Percentiles rank a stretch among this genome's conserved stretches.
Evolutionary conservation across 2,329 filamentous ascomycete genomes (phyloP).

Genomic region (Paecilomyces variotii): DNA sequence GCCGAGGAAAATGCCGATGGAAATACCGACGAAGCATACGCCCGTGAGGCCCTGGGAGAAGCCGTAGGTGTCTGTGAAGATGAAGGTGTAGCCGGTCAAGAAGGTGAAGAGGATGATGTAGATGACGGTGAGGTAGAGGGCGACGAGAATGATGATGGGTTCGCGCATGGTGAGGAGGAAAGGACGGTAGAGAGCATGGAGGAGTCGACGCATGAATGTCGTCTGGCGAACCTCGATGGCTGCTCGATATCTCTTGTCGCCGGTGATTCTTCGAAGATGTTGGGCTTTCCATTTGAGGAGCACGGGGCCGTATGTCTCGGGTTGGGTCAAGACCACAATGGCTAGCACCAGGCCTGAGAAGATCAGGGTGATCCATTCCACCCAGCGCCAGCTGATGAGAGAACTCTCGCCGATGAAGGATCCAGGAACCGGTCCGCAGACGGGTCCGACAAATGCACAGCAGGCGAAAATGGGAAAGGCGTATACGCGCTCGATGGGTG

Average conservation of each 20-base stretch:
- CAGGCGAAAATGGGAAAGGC: conserved; percentile 45
- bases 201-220: conserved; percentile 30
- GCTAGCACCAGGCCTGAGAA: conserved; percentile 25
- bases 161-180: conserved; percentile 42
- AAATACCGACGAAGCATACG: conserved; percentile 42
- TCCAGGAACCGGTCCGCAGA: conserved; percentile 37
- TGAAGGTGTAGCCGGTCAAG: conserved; percentile 41
- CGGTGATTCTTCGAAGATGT: conserved; percentile 33
- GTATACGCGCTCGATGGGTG: conserved; percentile 38
- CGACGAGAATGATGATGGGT: conserved; percentile 21
- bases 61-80: conserved; percentile 42
- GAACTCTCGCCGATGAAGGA: conserved; percentile 35
- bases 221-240: conserved; percentile 38
- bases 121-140: conserved; percentile 19
- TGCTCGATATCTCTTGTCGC: conserved; percentile 41
- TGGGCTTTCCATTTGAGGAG: conserved; percentile 39
- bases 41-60: conserved; percentile 39
- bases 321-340: conserved; percentile 37
- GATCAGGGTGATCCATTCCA: conserved; percentile 38
- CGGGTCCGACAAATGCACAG: conserved; percentile 30
- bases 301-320: conserved; percentile 45
- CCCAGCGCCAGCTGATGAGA: conserved; percentile 39
- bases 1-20: conserved; percentile 32
- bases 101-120: conserved; percentile 27
- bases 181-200: conserved; percentile 40